Evolutionary conservation across 345 rosid species (phyloP), one percentile per base, ranked within the genome.

Genomic region (Ceriops decandra): DNA sequence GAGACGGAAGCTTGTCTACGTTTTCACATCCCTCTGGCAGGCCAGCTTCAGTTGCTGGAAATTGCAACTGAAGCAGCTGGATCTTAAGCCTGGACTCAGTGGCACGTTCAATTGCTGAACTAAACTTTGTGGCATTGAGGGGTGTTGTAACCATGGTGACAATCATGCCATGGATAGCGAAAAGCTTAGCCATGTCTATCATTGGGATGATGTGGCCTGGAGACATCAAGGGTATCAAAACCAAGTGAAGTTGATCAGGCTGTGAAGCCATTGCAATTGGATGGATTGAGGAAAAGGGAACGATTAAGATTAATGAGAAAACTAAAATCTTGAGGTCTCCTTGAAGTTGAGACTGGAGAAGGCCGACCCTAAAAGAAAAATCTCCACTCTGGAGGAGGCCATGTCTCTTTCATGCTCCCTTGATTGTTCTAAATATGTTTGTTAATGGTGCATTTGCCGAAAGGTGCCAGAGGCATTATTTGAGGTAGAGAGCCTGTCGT

Each of bases 161-260:
- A 27, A 33, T 27, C 13, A 60, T 17, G 27, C 69, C 69, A 51
- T 64, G 76, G 33, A 7, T 21, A 0, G 70, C 76, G 3, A 65
- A 49, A 52, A 72, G 67, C 62, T 66, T 65, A 36, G 66, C 76
- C 64, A 72, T 66, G 60, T 72, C 76, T 64, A 66, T 53, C 70
- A 66, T 72, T 30, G 76, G 76, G 20, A 72, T 65, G 5, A 57
- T 52, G 27, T 72, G 76, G 61, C 76, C 76, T 49, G 69, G 76
- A 35, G 68, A 63, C 35, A 72, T n/a, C 27, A 63, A 65, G 2
- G 76, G 76, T 33, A 72, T 57, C 20, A 65, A 19, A 57, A 72
- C 65, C 52, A 72, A 65, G 42, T 72, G 76, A 49, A 66, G 66
- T 35, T 65, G 69, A 52, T 63, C 36, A 10, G 8, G 35, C 7